Evolutionary conservation across 2,329 filamentous ascomycete species (phyloP), one percentile per base, ranked within the genome.

Genomic region (Cyclaneusma minus): DNA sequence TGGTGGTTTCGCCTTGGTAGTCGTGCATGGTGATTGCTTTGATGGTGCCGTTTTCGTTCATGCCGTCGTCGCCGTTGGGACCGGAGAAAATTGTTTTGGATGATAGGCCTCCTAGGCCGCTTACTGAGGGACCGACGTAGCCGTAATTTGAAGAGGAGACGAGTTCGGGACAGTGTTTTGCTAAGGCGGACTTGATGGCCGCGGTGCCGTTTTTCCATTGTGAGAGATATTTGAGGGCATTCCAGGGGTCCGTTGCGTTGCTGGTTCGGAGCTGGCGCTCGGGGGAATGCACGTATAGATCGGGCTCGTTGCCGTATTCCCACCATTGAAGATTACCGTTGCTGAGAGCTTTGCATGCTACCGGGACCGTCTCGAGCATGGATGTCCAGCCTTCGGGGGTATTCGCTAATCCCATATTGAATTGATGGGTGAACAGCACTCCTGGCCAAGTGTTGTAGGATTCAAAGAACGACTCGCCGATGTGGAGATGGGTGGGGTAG

Each of bases 301-400:
- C 68, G 0, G 68, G 66, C 43, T 75, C 69, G 38, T 76, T 76
- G 20, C 72, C 70, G 35, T 74, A 65, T 40, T 71, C 66, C 65
- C 65, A 76, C 34, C 52, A 50, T 14, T 64, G 56, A 5, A 73
- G 48, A 28, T 56, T 64, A 4, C 56, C 59, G 7, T 48, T 46
- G 3, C 52, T 49, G 0, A 76, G 47, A 4, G 66, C 62, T 36
- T 62, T 60, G 47, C 70, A 76, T 2, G 58, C 68, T 21, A 69
- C 45, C 0, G 64, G 55, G 0, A 66, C 64, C 0, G 66, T 70
- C 6, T 60, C 56, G 3, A 64, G 38, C 2, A 74, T 52, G 0
- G 60, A 63, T 17, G 60, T 46, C 48, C 61, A 59, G 3, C 60
- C 65, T 7, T 43, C 48, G 18, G 55, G 58, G 35, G 69, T 71